Evolutionary conservation across 805 yeast species (phyloP).

Genomic region (Yarrowia bubula): DNA sequence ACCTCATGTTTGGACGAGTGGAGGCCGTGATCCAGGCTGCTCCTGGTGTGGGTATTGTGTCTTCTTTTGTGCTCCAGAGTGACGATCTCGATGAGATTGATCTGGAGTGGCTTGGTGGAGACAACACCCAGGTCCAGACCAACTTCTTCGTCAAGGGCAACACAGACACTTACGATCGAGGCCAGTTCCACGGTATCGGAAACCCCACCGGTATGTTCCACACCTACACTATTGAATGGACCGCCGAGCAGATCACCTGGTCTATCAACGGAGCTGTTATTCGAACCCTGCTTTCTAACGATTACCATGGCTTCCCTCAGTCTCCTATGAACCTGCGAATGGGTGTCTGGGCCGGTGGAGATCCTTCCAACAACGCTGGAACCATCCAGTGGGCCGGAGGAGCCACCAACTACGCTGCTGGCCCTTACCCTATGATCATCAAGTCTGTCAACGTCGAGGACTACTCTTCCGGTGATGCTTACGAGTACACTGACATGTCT

Average conservation of each 20-base stretch:
- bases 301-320: conserved; percentile 78
- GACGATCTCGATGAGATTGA: conserved; percentile 92
- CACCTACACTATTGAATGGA: conserved; percentile 86
- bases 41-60: conserved; percentile 72
- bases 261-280: conserved; percentile 66
- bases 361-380: conserved; percentile 50
- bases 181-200: conserved; percentile 55
- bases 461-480: conserved; percentile 49
- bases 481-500: conserved; percentile 43
- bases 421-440: conserved; percentile 59
- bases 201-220: conserved; percentile 61
- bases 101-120: conserved; percentile 83
- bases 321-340: conserved; percentile 77
- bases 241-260: conserved; percentile 63
- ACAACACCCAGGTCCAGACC: conserved; percentile 68
- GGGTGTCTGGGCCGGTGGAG: conserved; percentile 55
- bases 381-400: conserved; percentile 79
- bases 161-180: conserved; percentile 75
- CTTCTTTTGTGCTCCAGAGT: conserved; percentile 74
- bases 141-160: conserved; percentile 76
- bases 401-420: conserved; percentile 46
- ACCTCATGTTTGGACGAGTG: conserved; percentile 84
- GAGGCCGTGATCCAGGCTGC: conserved; percentile 73
- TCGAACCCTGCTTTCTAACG: conserved; percentile 56
- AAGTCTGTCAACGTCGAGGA: conserved; percentile 58